Percentiles rank a stretch among this genome's conserved stretches.
phyloP scores from a whole-genome alignment of 2,329 filamentous ascomycete genomes.

The Zymoseptoria ardabiliae region DNA sequence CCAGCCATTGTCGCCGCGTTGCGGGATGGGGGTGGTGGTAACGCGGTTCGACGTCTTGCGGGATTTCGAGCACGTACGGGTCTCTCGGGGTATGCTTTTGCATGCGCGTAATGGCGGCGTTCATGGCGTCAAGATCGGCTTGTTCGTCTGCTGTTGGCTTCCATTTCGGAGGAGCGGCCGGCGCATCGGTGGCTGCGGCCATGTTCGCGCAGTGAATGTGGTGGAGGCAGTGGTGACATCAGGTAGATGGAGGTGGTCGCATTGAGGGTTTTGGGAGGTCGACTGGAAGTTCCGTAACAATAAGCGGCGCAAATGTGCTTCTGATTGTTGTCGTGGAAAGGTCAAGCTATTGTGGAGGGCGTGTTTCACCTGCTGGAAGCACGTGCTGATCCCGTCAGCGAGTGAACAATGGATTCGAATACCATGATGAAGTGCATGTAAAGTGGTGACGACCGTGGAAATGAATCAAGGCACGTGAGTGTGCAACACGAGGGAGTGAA shows the following conservation, averaged over 20 bases:
- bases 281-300: not conserved
- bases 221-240: not conserved
- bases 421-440: not conserved
- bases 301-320: not conserved
- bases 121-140: constrained; percentile 34
- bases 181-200: constrained; percentile 11
- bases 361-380: not conserved
- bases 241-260: not conserved
- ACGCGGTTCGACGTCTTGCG: constrained; percentile 34
- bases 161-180: constrained; percentile 8
- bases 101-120: constrained; percentile 38
- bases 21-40: constrained; percentile 37
- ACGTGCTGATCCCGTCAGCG: not conserved
- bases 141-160: constrained; percentile 20
- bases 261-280: not conserved
- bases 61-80: constrained; percentile 44
- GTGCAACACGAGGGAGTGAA: not conserved
- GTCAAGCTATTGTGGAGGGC: not conserved
- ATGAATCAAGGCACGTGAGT: not conserved
- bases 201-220: constrained; percentile 6
- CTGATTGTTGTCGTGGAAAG: not conserved
- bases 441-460: not conserved
- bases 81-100: constrained; percentile 34
- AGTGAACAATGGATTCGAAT: not conserved
- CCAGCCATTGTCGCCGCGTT: constrained; percentile 35